These are phyloP conservation scores for Arctostaphylos glauca DNA, from an alignment of 148 eudicot genomes.

Conservation along the genomic window DNA sequence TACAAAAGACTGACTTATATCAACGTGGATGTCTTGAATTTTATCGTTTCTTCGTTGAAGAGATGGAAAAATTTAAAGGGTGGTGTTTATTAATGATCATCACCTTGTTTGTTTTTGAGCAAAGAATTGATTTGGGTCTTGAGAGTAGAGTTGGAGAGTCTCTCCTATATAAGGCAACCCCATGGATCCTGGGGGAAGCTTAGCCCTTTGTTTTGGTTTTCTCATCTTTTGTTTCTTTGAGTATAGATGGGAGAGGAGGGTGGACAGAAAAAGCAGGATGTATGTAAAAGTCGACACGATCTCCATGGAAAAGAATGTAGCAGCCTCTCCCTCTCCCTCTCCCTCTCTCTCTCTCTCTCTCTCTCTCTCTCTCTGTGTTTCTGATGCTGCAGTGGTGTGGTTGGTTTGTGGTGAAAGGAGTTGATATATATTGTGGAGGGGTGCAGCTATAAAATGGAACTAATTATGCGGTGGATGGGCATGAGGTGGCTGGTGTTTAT, in stretches of 20 bases:
- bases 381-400: neutral
- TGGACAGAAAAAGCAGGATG: conserved; percentile 23
- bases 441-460: too few species aligned
- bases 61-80: neutral
- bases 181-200: conserved; percentile 83
- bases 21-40: too few species aligned
- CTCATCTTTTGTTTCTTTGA: conserved; percentile 19
- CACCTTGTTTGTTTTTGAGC: conserved; percentile 61
- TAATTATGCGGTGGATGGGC: too few species aligned
- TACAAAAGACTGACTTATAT: too few species aligned
- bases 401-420: neutral
- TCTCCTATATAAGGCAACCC: conserved; percentile 89
- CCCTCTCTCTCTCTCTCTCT: too few species aligned
- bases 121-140: conserved; percentile 65
- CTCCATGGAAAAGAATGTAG: too few species aligned
- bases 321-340: neutral
- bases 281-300: conserved; percentile 21
- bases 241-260: conserved; percentile 25
- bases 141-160: conserved; percentile 74
- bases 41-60: too few species aligned
- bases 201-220: conserved; percentile 29
- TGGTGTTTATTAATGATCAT: neutral
- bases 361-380: neutral
- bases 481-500: too few species aligned
- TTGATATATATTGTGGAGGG: too few species aligned